Conservation (phyloP, 257 asterid genomes). For the Nicotiana undulata region DNA sequence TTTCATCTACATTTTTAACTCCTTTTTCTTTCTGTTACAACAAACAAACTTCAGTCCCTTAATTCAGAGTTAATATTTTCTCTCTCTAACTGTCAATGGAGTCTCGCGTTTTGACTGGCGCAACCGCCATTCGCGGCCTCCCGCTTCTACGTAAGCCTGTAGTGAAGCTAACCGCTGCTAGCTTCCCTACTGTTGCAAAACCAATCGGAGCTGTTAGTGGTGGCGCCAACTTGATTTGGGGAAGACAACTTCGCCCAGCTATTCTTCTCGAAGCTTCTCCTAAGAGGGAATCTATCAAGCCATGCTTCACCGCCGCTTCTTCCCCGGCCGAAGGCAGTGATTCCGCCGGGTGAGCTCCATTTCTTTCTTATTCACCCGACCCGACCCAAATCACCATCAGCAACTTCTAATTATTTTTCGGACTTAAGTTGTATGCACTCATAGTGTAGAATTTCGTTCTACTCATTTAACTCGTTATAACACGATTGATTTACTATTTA, state of each 20-base stretch:
- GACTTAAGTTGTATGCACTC: no score
- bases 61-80: not conserved
- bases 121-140: constrained; percentile 55
- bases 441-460: no score
- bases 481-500: no score
- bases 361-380: constrained; percentile 18
- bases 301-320: constrained; percentile 68
- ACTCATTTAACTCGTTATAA: no score
- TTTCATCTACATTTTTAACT: constrained; percentile 1
- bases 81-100: constrained; percentile 59
- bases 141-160: constrained; percentile 38
- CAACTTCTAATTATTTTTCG: no score
- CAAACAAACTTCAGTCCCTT: not conserved
- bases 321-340: constrained; percentile 70
- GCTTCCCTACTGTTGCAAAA: not conserved
- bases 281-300: constrained; percentile 37
- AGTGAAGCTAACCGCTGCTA: constrained; percentile 26
- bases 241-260: constrained; percentile 75
- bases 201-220: constrained; percentile 33
- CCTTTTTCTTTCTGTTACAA: not conserved
- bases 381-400: not conserved
- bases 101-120: constrained; percentile 85
- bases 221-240: constrained; percentile 59
- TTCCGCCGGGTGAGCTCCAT: constrained; percentile 79
- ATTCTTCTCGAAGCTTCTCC: constrained; percentile 56